phyloP scores from a whole-genome alignment of 2,329 filamentous ascomycete species.

The Colletotrichum tropicale region DNA sequence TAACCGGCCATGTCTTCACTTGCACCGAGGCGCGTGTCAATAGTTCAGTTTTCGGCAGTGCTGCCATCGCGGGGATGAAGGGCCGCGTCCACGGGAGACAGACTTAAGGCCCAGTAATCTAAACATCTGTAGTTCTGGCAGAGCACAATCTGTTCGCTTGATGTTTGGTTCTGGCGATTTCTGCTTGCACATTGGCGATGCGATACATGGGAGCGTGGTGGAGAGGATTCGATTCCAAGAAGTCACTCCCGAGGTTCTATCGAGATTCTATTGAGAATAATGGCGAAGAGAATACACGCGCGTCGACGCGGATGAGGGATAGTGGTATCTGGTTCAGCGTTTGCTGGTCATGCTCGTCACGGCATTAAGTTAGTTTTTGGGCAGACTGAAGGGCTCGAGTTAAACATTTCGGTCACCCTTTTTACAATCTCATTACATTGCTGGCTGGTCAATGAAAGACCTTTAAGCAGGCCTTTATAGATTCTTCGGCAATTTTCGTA shows the following conservation, averaged over 20 bases:
- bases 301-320: accelerated
- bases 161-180: too few species aligned
- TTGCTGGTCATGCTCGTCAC: background rate
- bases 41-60: accelerated
- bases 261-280: background rate
- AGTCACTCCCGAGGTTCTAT: background rate
- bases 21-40: background rate
- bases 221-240: accelerated
- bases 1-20: background rate
- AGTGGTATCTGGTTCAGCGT: accelerated
- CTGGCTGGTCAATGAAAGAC: too few species aligned
- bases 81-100: accelerated
- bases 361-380: accelerated
- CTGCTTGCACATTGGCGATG: background rate
- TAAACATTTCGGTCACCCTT: too few species aligned
- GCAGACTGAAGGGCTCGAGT: too few species aligned
- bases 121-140: accelerated
- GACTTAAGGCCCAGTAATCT: accelerated
- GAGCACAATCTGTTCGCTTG: too few species aligned
- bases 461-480: too few species aligned
- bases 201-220: accelerated
- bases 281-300: background rate
- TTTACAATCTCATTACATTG: too few species aligned
- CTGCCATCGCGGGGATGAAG: background rate
- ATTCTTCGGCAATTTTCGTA: too few species aligned